Evolutionary conservation across 192 early-diverging fungal genomes (phyloP), one percentile per base, ranked within the genome.

Genomic region (Backusella psychrophila): DNA sequence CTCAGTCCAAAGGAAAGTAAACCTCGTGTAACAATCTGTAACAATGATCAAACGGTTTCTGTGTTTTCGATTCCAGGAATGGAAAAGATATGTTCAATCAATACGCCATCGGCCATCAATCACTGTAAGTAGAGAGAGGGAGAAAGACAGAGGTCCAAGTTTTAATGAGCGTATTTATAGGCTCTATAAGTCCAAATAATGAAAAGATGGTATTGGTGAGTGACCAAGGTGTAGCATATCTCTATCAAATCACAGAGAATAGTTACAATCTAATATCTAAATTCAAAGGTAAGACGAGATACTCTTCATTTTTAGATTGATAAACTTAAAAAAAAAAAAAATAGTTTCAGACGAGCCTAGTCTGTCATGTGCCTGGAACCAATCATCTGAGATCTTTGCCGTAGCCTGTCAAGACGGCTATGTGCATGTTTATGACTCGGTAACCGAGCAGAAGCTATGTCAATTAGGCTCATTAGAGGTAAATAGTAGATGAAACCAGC

Each of bases 281-380:
- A 63, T 63, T 29, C 26, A 63, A 63, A 63, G 56, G 56, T 63
- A 63, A 63, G 9, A 31, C 56, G 21, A 59, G 23, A 26, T 59
- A 4, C 11, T 52, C 17, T 59, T 6, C 5, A 53, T n/a, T 49
- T 53, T 44, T 49, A n/a, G 46, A 49, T 49, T 21, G 38, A 49
- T 49, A 49, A 49, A 19, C 42, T 44, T 59, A 59, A 56, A 56
- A 9, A 23, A 52, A 17, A 17, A 19, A 26, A 26, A 9, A 63
- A 29, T 63, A 85, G 95, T 90, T 0, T 87, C 90, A 14, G 90
- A 86, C 41, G 96, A 97, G 70, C 94, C 97, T 0, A 92, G 93
- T 17, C 97, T 97, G 73, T 96, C 94, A 11, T 96, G 95, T 81
- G 90, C 95, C 29, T 99, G 96, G 95, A 97, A 94, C 81, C 95